These are phyloP conservation scores for Colletotrichum sp. DNA, from an alignment of 2,329 filamentous ascomycete species.

Conservation along the genomic window DNA sequence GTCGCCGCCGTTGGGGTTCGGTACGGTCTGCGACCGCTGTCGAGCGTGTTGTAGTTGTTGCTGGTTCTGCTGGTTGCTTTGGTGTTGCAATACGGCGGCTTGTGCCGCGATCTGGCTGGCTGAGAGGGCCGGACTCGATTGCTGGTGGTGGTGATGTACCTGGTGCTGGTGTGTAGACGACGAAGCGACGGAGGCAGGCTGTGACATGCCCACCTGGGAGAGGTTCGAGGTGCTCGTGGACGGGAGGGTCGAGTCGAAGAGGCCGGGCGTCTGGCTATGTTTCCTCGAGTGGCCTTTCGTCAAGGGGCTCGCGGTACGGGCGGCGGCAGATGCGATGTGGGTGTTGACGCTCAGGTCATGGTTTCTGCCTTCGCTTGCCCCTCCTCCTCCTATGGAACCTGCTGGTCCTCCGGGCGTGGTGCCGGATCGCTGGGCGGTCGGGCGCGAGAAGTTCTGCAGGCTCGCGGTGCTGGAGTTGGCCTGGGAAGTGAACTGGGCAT, in stretches of 20 bases:
- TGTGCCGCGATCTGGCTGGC: slow-evolving; percentile 84
- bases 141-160: background rate
- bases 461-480: slow-evolving; percentile 52
- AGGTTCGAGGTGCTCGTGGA: slow-evolving; percentile 63
- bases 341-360: background rate
- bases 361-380: background rate
- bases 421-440: slow-evolving; percentile 38
- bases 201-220: slow-evolving; percentile 52
- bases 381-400: background rate
- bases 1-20: slow-evolving; percentile 45
- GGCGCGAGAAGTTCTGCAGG: slow-evolving; percentile 65
- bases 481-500: slow-evolving; percentile 52
- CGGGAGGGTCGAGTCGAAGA: slow-evolving; percentile 77
- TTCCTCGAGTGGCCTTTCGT: slow-evolving; percentile 60
- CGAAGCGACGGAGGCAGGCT: slow-evolving; percentile 43
- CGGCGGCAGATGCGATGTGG: slow-evolving; percentile 29
- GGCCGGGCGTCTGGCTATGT: slow-evolving; percentile 75
- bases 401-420: slow-evolving; percentile 9
- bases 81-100: slow-evolving; percentile 73
- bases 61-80: slow-evolving; percentile 39
- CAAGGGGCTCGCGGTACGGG: slow-evolving; percentile 30
- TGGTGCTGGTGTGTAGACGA: slow-evolving; percentile 11
- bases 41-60: slow-evolving; percentile 52
- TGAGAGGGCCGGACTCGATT: slow-evolving; percentile 44
- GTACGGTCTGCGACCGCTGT: slow-evolving; percentile 77